phyloP scores from a whole-genome alignment of 140 eudicot genomes.

The Senecio squalidus region DNA sequence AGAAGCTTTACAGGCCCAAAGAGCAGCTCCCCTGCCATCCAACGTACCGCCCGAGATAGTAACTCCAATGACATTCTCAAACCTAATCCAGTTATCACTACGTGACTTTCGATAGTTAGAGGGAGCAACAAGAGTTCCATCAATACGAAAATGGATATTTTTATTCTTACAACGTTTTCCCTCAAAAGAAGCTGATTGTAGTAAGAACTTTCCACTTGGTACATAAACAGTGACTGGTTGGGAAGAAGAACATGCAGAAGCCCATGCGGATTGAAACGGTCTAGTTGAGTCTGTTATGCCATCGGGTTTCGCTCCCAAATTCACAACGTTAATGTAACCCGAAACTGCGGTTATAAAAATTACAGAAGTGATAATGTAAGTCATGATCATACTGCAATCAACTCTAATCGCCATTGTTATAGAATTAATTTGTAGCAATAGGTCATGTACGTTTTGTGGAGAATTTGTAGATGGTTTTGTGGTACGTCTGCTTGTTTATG shows the following conservation, averaged over 20 bases:
- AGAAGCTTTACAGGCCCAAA: constrained; percentile 51
- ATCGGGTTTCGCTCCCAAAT: constrained; percentile 50
- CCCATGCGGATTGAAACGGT: constrained; percentile 54
- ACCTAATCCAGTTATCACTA: constrained; percentile 37
- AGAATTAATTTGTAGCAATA: no score
- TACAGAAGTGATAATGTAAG: neutral
- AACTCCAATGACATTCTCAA: constrained; percentile 25
- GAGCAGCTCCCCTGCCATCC: constrained; percentile 40
- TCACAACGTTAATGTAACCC: constrained; percentile 21
- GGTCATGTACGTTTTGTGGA: no score
- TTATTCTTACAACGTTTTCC: constrained; percentile 38
- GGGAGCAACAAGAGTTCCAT: constrained; percentile 71
- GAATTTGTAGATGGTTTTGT: no score
- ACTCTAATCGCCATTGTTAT: no score
- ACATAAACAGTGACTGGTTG: constrained; percentile 41
- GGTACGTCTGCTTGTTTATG: no score
- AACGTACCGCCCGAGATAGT: constrained; percentile 39
- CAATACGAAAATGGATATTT: constrained; percentile 41
- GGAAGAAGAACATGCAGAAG: constrained; percentile 40
- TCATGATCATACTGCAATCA: neutral
- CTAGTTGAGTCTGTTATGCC: constrained; percentile 48
- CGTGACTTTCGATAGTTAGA: constrained; percentile 40
- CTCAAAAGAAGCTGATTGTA: constrained; percentile 23
- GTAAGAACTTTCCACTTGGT: constrained; percentile 52
- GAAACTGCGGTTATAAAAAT: constrained; percentile 1